Base-by-base conservation (phyloP, 768 basidiomycete genomes). In the Mycena sanguinolenta region DNA sequence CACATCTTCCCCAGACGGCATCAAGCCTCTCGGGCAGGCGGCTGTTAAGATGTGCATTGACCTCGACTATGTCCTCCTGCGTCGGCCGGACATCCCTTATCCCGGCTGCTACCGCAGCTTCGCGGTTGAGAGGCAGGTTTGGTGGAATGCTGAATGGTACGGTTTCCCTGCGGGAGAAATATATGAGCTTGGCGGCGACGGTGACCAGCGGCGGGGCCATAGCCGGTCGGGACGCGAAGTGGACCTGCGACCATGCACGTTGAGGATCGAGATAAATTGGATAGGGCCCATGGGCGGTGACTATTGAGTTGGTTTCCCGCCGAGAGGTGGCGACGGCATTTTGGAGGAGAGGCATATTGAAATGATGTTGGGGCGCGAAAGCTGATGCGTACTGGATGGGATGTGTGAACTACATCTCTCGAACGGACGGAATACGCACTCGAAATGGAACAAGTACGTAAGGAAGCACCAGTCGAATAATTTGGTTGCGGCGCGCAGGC, bases 361-460 rank as follows among this genome's bases (percentile, higher is more conserved):
- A 90, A 75, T 92, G 90, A 64, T 87, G 82, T 19, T 91, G 88
- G 0, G 93, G 91, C 0, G 90, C 90, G 49, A 87, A 82, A 44
- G 88, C 83, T 4, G 87, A 78, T 1, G 89, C 80, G 75, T 92
- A 93, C 84, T 89, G 73, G n/a, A n/a, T n/a, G n/a, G 61, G 38
- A 25, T 57, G 2, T 19, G 42, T 60, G 58, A 62, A 39, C 17
- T 19, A n/a, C 3, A n/a, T 2, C n/a, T 5, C 44, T 17, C 27
- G 21, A 17, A 21, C 23, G 14, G 13, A 7, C 2, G 46, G 57
- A 19, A 71, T 19, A 73, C 77, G 50, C 77, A 87, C 87, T 25
- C 89, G 85, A 63, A 83, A 84, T 1, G 89, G 86, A 58, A 85
- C 80, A 64, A 91, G 77, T 58, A 88, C 83, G 68, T 77, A 86